Base-by-base conservation (phyloP, 2,329 filamentous ascomycete genomes). In the Harringtonia aguacate region DNA sequence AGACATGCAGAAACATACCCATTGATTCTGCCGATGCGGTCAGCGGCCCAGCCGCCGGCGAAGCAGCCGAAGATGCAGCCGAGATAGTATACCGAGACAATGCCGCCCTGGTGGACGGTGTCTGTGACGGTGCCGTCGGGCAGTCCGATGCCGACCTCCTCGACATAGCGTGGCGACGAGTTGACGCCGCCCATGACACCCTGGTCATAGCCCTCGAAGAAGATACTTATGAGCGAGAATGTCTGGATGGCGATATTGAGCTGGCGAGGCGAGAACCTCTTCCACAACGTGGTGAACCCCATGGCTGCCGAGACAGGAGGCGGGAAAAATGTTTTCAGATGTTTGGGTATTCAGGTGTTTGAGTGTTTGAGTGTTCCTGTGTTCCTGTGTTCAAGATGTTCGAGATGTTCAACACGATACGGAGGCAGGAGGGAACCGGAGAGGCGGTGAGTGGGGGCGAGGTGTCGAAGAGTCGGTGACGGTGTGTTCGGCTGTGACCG, bases 181-280 rank as follows among this genome's bases (percentile, higher is more conserved):
- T 70, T 73, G 39, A 74, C 68, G 34, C 66, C 66, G 39, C 70
- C 69, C 62, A 72, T 68, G n/a, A 74, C 69, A 41, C 70, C 70
- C 50, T 74, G 71, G 46, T 74, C 68, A 56, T 73, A 75, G 18
- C 71, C 70, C 60, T 61, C 56, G 50, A 64, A 66, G 51, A 66
- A 55, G 22, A 55, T 56, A 48, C 52, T 55, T 47, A 55, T 54
- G 24, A 58, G 51, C 2, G 55, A 57, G 40, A 60, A 57, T 35
- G 45, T 41, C 47, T 58, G 56, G 48, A 57, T 55, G 31, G 61
- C 58, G 7, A 64, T 18, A 48, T 68, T 69, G 43, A 70, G 60
- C 48, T 68, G 61, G 4, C 52, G 52, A 20, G 65, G 55, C 36
- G 66, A 63, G 6, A 69, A 56, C 46, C 58, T 56, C 52, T 62